phyloP scores from a whole-genome alignment of 805 yeast species.

The Nakazawaea anatomiae region DNA sequence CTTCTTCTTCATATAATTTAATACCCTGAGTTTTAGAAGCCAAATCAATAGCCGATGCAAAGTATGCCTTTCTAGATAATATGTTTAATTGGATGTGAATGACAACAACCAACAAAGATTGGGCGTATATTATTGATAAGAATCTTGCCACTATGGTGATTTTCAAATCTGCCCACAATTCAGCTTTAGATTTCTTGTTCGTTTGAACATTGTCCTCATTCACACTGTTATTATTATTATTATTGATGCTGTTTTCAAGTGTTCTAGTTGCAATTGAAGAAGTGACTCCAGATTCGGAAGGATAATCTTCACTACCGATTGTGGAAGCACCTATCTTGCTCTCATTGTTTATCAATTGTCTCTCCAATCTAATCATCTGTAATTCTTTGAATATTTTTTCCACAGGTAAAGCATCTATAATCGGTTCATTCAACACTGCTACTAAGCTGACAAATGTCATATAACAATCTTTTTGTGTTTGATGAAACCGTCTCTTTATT shows the following conservation, averaged over 20 bases:
- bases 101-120: conserved; percentile 65
- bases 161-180: conserved; percentile 83
- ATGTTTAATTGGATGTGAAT: conserved; percentile 85
- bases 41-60: conserved; percentile 68
- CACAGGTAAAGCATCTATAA: conserved; percentile 57
- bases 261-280: neutral
- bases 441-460: conserved; percentile 77
- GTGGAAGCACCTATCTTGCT: conserved; percentile 15
- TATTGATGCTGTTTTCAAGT: conserved; percentile 3
- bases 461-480: conserved; percentile 86
- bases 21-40: conserved; percentile 44
- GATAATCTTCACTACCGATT: conserved; percentile 33
- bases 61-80: conserved; percentile 78
- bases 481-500: conserved; percentile 77
- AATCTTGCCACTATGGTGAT: conserved; percentile 67
- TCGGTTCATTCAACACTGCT: conserved; percentile 67
- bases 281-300: conserved; percentile 20
- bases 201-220: conserved; percentile 11
- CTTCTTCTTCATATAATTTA: conserved; percentile 15
- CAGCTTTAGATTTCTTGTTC: conserved; percentile 41
- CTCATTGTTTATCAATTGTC: conserved; percentile 14
- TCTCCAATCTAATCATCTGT: conserved; percentile 49
- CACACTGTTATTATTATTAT: conserved; percentile 18
- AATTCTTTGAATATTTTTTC: conserved; percentile 68
- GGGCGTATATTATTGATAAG: conserved; percentile 62